Conservation (phyloP, 2,329 filamentous ascomycete species). For the Coniella lustricola region DNA sequence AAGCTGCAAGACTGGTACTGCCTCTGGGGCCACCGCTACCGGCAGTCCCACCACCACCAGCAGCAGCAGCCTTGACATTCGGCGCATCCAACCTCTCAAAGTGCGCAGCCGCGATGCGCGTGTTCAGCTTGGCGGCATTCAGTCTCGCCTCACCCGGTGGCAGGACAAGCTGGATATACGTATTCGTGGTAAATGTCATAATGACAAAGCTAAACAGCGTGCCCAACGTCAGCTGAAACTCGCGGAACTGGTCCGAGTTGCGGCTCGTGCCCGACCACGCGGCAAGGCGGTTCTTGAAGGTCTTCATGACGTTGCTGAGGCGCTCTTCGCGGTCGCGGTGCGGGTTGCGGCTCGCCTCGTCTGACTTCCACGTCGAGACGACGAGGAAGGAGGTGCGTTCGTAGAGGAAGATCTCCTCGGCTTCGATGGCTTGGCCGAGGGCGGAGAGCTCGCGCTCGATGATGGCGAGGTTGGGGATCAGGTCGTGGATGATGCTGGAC, state of each 20-base stretch:
- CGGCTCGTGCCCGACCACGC: slow-evolving; percentile 75
- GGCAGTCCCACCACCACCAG: neutral
- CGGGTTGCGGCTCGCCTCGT: slow-evolving; percentile 70
- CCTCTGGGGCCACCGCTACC: neutral
- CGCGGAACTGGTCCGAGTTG: slow-evolving; percentile 71
- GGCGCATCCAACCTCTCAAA: slow-evolving; percentile 64
- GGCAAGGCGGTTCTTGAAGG: slow-evolving; percentile 81
- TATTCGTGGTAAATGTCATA: slow-evolving; percentile 93
- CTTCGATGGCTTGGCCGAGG: slow-evolving; percentile 78
- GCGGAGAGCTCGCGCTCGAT: slow-evolving; percentile 83
- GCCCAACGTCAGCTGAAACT: slow-evolving; percentile 73
- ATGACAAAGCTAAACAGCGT: slow-evolving; percentile 87
- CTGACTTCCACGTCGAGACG: slow-evolving; percentile 83
- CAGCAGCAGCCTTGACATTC: slow-evolving; percentile 21
- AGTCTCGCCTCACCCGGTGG: slow-evolving; percentile 87
- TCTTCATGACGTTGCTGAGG: slow-evolving; percentile 96
- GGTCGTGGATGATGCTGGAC: slow-evolving; percentile 95
- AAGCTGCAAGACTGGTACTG: neutral
- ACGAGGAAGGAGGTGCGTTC: slow-evolving; percentile 94
- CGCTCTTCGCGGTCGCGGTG: slow-evolving; percentile 88
- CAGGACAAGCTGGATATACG: slow-evolving; percentile 86
- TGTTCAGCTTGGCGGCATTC: slow-evolving; percentile 85
- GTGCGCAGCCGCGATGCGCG: slow-evolving; percentile 74
- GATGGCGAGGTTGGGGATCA: slow-evolving; percentile 85
- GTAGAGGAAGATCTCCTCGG: slow-evolving; percentile 89